These are phyloP conservation scores for Trichosporon sp. DNA, from an alignment of 1,284 basidiomycete genomes.

Conservation along the genomic window DNA sequence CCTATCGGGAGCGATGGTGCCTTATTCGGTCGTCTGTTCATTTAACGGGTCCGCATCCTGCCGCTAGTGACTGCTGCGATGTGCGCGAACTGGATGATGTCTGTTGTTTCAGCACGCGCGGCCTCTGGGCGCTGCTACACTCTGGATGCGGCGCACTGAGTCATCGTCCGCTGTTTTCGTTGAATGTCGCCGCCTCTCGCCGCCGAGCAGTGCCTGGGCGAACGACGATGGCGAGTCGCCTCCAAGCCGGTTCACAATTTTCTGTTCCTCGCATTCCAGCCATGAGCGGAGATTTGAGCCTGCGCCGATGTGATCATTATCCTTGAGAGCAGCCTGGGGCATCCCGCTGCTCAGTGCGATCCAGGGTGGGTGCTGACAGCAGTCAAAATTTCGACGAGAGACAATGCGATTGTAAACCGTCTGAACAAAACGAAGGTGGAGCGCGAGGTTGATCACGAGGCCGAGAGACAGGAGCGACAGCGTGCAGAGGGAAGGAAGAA, in stretches of 20 bases:
- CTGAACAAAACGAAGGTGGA: conserved; percentile 91
- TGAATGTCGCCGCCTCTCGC: background rate
- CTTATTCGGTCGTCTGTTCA: too few relatives aligned
- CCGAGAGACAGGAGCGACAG: conserved; percentile 74
- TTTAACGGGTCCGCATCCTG: too few relatives aligned
- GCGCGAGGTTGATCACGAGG: conserved; percentile 81
- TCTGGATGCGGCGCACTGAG: too few relatives aligned
- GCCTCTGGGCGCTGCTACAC: too few relatives aligned
- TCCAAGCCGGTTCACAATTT: background rate
- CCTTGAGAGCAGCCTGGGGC: background rate
- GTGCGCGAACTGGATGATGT: too few relatives aligned
- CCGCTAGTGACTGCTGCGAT: too few relatives aligned
- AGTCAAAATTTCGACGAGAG: conserved; percentile 73
- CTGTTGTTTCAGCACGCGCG: too few relatives aligned
- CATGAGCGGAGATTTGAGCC: background rate
- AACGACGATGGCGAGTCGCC: background rate
- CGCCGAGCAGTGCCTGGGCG: background rate
- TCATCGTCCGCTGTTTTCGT: too few relatives aligned
- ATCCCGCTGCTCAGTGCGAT: background rate
- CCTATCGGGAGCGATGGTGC: too few relatives aligned
- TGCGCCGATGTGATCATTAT: too few relatives aligned
- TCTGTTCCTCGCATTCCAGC: background rate
- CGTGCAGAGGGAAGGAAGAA: conserved; percentile 66
- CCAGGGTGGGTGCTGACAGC: background rate
- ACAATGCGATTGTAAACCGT: conserved; percentile 87